Base-by-base conservation (phyloP, 2,329 filamentous ascomycete species). In the Microdochium paspali region DNA sequence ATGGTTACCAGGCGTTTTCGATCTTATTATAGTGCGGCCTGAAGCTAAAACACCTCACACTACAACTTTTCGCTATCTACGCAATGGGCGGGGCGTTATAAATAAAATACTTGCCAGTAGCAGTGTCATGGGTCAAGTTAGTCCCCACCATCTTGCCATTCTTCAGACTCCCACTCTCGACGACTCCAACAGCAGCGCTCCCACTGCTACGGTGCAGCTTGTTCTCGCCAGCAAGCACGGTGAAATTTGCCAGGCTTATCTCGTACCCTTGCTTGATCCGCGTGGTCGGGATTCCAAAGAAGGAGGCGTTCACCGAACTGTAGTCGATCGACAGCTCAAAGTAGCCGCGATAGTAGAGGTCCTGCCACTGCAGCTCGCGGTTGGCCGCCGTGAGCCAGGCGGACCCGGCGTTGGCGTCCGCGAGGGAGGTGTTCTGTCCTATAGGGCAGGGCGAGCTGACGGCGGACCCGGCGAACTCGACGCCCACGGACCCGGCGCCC, bases 271-370 rank as follows among this genome's bases (percentile, higher is more conserved):
- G 80, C 26, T 76, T 65, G 18, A 62, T 68, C 18, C 71, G 59
- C 23, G 79, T 67, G 1, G 71, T 78, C 2, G 78, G 77, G 39
- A 61, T 51, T 21, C 59, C 58, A 50, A 80, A 84, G 62, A 70
- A 85, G 18, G 67, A 66, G 0, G 80, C 79, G 24, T 75, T 65
- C 4, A 81, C 71, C 45, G 72, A 66, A 10, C 77, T 66, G 44
- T 74, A 67, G 25, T 58, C 65, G 49, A 84, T 67, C 44, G 73
- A 71, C 23, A 84, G 63, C 61, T 84, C 80, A 55, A 76, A 83
- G 63, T 84, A 84, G 2, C 80, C 81, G 25, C 79, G 71, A 61
- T 83, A 84, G 62, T 80, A 83, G 23, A 79, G 54, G 47, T 83
- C 80, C 47, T 76, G 73, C 80, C 79, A 84, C 51, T 83, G 77